A percentile compares a stretch with the other conserved stretches of the same genome.
Evolutionary conservation across 169 alveolate species (phyloP).

Genomic region (Plasmodium cynomolgi): DNA sequence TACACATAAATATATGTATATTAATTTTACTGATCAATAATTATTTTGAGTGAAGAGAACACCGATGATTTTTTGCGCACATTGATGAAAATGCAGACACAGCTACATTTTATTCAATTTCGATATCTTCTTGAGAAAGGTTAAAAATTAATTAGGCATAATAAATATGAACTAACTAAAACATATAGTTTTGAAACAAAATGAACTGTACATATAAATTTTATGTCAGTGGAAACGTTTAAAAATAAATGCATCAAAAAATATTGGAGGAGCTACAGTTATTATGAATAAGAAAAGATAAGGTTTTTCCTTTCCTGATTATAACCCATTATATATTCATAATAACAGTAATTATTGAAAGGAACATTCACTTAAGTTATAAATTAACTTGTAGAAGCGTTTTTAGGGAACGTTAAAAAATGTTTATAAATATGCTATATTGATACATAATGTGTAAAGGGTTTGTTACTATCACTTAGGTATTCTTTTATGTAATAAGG

Average conservation of each 20-base stretch:
- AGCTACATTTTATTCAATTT: not conserved
- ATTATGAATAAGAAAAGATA: not conserved
- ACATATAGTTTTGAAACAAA: not conserved
- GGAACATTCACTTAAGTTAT: not conserved
- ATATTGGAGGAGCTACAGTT: not conserved
- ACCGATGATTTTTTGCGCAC: not conserved
- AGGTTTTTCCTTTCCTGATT: not conserved
- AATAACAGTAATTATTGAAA: not conserved
- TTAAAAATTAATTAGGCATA: not conserved
- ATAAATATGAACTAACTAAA: not conserved
- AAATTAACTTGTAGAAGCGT: not conserved
- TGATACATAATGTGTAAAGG: not conserved
- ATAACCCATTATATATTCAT: not conserved
- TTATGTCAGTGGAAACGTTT: not conserved
- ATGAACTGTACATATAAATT: not conserved
- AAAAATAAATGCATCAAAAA: not conserved
- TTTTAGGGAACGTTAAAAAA: not conserved
- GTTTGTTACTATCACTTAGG: not conserved
- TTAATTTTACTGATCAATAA: not conserved
- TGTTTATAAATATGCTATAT: not conserved
- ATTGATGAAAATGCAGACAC: not conserved
- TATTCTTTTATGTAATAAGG: not conserved
- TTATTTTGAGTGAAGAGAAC: not conserved
- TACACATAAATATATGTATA: not conserved
- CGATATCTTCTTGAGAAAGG: not conserved